Evolutionary conservation across 1,284 basidiomycete genomes (phyloP).

Genomic region (Austroboletus olivaceoglutinosus): DNA sequence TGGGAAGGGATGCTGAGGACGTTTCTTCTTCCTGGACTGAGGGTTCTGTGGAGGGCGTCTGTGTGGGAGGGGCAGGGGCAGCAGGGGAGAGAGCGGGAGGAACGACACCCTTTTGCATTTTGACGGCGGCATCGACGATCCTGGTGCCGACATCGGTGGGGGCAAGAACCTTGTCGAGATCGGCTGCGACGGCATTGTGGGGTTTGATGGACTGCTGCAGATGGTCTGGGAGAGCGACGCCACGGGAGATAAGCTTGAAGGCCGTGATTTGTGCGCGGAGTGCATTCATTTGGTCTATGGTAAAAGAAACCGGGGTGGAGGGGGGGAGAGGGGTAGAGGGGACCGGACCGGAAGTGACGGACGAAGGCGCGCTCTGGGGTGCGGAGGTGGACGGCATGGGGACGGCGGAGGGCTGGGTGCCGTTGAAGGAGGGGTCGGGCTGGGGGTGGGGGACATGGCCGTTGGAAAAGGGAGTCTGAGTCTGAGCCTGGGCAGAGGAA

Average conservation of each 20-base stretch:
- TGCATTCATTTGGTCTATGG: constrained; percentile 78
- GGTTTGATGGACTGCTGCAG: constrained; percentile 77
- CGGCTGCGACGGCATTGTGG: constrained; percentile 54
- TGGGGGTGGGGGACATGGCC: constrained; percentile 21
- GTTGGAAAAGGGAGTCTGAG: constrained; percentile 22
- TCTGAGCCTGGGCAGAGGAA: constrained; percentile 20
- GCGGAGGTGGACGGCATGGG: constrained; percentile 5
- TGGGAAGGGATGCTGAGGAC: constrained; percentile 21
- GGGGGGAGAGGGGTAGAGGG: constrained; percentile 29
- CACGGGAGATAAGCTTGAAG: constrained; percentile 81
- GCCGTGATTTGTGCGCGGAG: constrained; percentile 89
- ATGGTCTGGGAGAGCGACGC: constrained; percentile 76
- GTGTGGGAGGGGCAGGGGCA: constrained; percentile 9
- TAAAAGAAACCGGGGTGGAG: constrained; percentile 75
- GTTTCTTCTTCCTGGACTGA: constrained; percentile 46
- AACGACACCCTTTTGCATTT: constrained; percentile 61
- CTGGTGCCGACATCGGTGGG: constrained; percentile 58
- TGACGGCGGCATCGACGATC: constrained; percentile 76
- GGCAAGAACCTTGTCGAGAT: constrained; percentile 64
- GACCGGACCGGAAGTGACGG: constrained; percentile 30
- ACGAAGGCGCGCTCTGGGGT: constrained; percentile 15
- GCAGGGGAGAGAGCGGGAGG: constrained; percentile 14
- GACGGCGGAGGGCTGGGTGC: constrained; percentile 6
- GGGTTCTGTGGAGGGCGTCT: constrained; percentile 11
- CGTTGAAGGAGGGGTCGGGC: constrained; percentile 22